Evolutionary conservation across 2,329 filamentous ascomycete genomes (phyloP), one percentile per base, ranked within the genome.

Genomic region (Fusarium agapanthi): DNA sequence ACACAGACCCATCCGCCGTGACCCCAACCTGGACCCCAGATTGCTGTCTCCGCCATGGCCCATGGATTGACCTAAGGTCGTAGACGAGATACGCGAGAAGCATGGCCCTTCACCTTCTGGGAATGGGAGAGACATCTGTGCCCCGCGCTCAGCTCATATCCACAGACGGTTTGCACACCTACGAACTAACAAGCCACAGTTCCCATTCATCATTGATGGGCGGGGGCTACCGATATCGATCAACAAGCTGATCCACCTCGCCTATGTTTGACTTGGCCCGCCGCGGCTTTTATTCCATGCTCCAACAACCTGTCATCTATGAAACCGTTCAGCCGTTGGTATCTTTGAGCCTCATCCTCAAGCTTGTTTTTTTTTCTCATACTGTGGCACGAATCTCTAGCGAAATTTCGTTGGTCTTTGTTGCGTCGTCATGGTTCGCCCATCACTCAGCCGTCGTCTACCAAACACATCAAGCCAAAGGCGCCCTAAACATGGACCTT

Each of bases 61-160:
- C 61, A 35, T 58, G 66, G 64, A 45, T 67, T 68, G 57, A 67
- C 69, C 69, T 71, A 73, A 66, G 43, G 61, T 66, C 43, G 59
- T 47, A 67, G 63, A 60, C 69, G 57, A 77, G 75, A 76, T 75
- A 76, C 71, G 75, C 75, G 75, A 77, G 72, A 73, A 76, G 65
- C 73, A 72, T 72, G 66, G 73, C 65, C 58, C 56, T 37, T 70
- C 53, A 54, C 61, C 47, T 59, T 47, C 51, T 57, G 41, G 48
- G 58, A 58, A 30, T 71, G 61, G 26, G 50, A 69, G 53, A 71
- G 57, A 68, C 38, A 67, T 45, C 44, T 67, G 66, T 68, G 58
- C 74, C 74, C 74, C 64, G 63, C 69, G 62, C 30, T 69, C 60
- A 69, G 65, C 63, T 73, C 65, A 64, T 65, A 63, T 62, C 65